Base-by-base conservation (phyloP, 257 asterid species). In the Solanum piurae region DNA sequence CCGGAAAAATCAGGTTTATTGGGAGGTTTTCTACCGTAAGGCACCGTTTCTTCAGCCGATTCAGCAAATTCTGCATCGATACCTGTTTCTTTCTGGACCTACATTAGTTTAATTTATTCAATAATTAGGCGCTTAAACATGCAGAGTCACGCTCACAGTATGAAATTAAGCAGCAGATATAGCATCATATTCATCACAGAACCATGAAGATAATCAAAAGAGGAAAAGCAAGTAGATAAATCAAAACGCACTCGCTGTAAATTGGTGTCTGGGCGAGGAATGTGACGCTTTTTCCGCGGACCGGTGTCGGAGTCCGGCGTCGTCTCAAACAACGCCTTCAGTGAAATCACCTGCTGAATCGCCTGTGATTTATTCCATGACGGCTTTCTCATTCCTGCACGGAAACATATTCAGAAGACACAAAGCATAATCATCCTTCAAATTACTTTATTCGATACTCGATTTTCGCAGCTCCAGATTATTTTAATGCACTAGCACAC, bases 361-460 rank as follows among this genome's bases (percentile, higher is more conserved):
- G 99, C 99, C 92, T 97, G 99, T 33, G 99, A 97, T 92, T 97
- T 97, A 94, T 97, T 97, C 99, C 99, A 97, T 58, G 99, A 97
- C 36, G 99, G 99, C 87, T 95, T 94, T 92, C 99, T 93, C 99
- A 97, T 97, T 66, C 99, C 99, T 97, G 90, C 73, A 88, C 79
- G 49, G 85, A 80, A 86, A 87, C 40, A 73, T 69, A 75, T 83
- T 76, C 5, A 40, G 83, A 76, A 40, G 25, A 72, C 13, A 34
- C 4, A 33, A 23, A 46, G 79, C 44, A 18, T 68, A 86, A 58
- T 73, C 77, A 66, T 29, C 87, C 40, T 49, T 66, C 86, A 55
- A 68, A 42, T 29, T 64, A 76, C 87, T 88, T 85, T 83, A 85
- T 85, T 69, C 90, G 16, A 82, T 79, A 18, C 37, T 75, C 74